Base-by-base conservation (phyloP, 2,329 filamentous ascomycete genomes). In the Alternaria ventricosa region DNA sequence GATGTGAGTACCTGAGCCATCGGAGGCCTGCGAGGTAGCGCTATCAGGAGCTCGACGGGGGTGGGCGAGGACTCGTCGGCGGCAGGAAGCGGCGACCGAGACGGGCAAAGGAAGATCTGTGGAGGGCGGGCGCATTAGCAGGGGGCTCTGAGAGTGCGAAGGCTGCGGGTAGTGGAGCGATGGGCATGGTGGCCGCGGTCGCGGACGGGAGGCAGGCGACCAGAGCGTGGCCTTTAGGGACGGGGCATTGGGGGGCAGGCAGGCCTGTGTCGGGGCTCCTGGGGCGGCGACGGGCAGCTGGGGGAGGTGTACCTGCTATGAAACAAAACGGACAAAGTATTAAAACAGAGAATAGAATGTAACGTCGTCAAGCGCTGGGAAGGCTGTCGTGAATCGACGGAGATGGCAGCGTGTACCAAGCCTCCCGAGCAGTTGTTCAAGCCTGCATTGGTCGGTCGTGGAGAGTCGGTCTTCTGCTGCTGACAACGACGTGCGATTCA, bases 1-100 rank as follows among this genome's bases (percentile, higher is more conserved):
- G 82, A 83, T 72, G 83, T 77, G 68, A 85, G 82, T 83, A 81
- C 78, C 74, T 80, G 78, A 78, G 79, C 79, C 79, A 81, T 81
- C 72, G 76, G 75, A 72, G 70, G 68, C 64, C 66, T 63, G 68
- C 59, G 65, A 66, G 66, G 62, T 60, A 65, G 64, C 62, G 65
- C 65, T 57, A 60, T 63, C 56, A 59, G 57, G 63, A 64, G 66
- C 63, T 72, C 67, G 69, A 66, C 70, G 64, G 67, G 60, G 58
- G 55, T 59, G 71, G 65, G 65, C 57, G 18, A 55, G 36, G 43
- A 60, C 50, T 66, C 63, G 71, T 55, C 62, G 62, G 57, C 55
- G 69, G 63, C 50, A 49, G 58, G 57, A 33, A 64, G 65, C 63
- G 60, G 64, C 66, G 64, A 67, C 53, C 47, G 60, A 57, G 61